These are phyloP conservation scores for Curvularia hawaiiensis DNA, from an alignment of 2,329 filamentous ascomycete genomes.

Conservation along the genomic window DNA sequence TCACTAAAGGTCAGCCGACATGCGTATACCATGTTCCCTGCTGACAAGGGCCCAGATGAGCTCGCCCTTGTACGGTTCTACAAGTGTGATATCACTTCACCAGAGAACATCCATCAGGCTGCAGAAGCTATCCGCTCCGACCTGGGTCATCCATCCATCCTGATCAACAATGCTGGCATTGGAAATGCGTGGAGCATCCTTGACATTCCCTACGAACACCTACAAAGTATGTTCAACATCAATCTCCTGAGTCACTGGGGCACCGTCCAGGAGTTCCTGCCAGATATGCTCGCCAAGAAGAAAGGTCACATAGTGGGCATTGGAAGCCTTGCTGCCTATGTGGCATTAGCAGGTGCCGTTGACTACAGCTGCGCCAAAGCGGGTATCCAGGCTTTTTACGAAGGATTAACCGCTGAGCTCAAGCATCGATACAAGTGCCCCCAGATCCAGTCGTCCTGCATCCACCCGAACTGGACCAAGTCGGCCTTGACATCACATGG, in stretches of 20 bases:
- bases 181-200: constrained; percentile 42
- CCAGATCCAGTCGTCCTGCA: constrained; percentile 50
- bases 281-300: constrained; percentile 44
- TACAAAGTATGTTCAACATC: constrained; percentile 40
- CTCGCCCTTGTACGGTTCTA: constrained; percentile 31
- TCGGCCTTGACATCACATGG: constrained; percentile 45
- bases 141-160: constrained; percentile 39
- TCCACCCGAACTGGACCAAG: constrained; percentile 51
- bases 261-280: constrained; percentile 45
- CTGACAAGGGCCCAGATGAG: constrained; percentile 31
- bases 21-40: background rate
- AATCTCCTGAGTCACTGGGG: constrained; percentile 46
- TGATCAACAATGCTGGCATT: constrained; percentile 48
- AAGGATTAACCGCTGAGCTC: constrained; percentile 48
- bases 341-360: constrained; percentile 38
- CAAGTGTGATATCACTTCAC: constrained; percentile 43
- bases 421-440: constrained; percentile 51
- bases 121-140: constrained; percentile 42
- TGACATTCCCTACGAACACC: constrained; percentile 32
- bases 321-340: constrained; percentile 44
- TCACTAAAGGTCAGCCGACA: constrained; percentile 32
- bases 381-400: constrained; percentile 41
- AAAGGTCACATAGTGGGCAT: constrained; percentile 46
- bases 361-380: constrained; percentile 46
- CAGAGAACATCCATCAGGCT: constrained; percentile 32